phyloP scores from a whole-genome alignment of 192 early-diverging fungal genomes.

The Dissophora ornata region DNA sequence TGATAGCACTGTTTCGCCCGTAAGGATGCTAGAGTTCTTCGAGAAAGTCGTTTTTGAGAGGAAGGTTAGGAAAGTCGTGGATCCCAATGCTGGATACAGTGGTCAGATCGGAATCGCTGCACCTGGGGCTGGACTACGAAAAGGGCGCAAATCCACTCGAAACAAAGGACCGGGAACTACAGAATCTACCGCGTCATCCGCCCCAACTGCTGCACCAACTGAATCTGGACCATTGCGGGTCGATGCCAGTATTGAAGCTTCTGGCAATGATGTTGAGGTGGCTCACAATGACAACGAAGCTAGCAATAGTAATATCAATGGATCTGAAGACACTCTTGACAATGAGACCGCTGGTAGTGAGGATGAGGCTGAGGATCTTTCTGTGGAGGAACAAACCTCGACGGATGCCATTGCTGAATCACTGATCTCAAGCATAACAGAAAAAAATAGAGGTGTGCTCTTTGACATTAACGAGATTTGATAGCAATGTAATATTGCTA shows the following conservation, averaged over 20 bases:
- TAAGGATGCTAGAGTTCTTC: conserved; percentile 13
- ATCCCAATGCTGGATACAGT: neutral
- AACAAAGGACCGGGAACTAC: neutral
- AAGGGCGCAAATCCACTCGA: neutral
- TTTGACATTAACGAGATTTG: no score
- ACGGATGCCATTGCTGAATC: no score
- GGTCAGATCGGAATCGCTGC: neutral
- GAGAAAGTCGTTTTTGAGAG: neutral
- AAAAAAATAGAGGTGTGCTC: no score
- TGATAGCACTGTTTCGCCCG: conserved; percentile 3
- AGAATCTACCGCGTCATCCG: no score
- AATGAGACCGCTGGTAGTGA: no score
- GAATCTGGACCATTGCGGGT: no score
- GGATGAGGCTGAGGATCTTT: neutral
- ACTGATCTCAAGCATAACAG: no score
- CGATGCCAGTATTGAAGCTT: no score
- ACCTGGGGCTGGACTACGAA: neutral
- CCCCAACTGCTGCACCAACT: no score
- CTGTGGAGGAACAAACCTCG: no score
- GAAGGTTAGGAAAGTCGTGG: conserved; percentile 1
- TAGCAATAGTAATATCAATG: neutral
- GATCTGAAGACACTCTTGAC: neutral
- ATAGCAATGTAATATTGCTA: neutral
- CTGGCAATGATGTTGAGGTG: no score
- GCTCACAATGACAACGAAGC: neutral